A percentile compares a stretch with the other conserved stretches of the same genome.
phyloP scores from a whole-genome alignment of 768 basidiomycete genomes.

The Terana coerulea region DNA sequence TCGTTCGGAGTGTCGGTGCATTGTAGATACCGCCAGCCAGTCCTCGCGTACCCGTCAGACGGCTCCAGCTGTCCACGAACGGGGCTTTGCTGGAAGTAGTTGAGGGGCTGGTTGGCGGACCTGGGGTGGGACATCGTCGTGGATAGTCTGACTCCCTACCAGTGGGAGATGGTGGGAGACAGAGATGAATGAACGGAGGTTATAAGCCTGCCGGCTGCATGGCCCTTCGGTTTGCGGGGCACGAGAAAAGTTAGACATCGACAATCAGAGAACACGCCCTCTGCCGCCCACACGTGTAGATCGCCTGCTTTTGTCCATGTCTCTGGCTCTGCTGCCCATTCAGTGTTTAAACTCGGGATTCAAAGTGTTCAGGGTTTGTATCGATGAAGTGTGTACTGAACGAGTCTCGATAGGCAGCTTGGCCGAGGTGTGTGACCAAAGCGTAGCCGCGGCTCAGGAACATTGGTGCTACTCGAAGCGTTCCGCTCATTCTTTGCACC shows the following conservation, averaged over 20 bases:
- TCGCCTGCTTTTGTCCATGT: background rate
- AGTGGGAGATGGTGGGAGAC: constrained; percentile 8
- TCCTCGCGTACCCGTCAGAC: constrained; percentile 44
- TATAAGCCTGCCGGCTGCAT: constrained; percentile 6
- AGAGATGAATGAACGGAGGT: background rate
- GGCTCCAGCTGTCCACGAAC: constrained; percentile 75
- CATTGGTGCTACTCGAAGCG: too few species aligned
- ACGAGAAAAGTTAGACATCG: constrained; percentile 2
- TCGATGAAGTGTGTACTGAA: too few species aligned
- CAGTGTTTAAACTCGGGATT: too few species aligned
- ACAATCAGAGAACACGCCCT: constrained; percentile 2
- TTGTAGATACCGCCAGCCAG: constrained; percentile 71
- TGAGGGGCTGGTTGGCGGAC: constrained; percentile 28
- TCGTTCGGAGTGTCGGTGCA: constrained; percentile 75
- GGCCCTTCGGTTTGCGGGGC: background rate
- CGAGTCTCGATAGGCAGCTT: too few species aligned
- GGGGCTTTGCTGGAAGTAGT: constrained; percentile 60
- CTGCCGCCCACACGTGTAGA: constrained; percentile 8
- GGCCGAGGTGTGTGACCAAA: too few species aligned
- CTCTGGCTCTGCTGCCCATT: background rate
- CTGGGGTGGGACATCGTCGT: constrained; percentile 20
- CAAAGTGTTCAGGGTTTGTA: too few species aligned
- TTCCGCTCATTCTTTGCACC: too few species aligned
- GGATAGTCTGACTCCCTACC: constrained; percentile 9
- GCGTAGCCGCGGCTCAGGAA: too few species aligned